Conservation (phyloP, 2,329 filamentous ascomycete genomes). For the Dothiorella sarmentorum region DNA sequence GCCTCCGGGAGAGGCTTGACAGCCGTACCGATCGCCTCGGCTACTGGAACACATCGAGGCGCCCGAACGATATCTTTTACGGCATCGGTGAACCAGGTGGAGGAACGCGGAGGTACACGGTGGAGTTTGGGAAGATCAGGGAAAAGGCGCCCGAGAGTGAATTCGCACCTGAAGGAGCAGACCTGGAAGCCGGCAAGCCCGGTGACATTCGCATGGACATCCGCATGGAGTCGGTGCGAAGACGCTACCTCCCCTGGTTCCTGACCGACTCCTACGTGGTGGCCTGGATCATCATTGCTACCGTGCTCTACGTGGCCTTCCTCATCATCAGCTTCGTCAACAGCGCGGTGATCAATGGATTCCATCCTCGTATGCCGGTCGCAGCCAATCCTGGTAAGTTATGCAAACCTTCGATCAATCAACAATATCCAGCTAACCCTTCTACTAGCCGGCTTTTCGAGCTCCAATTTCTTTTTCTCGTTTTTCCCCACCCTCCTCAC, state of each 20-base stretch:
- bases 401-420: background rate
- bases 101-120: conserved; percentile 49
- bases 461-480: conserved; percentile 83
- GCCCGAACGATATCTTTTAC: conserved; percentile 69
- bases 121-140: conserved; percentile 46
- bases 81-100: conserved; percentile 66
- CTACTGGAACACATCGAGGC: conserved; percentile 73
- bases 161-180: conserved; percentile 26
- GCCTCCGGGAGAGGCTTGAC: conserved; percentile 55
- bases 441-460: conserved; percentile 72
- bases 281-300: conserved; percentile 53
- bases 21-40: conserved; percentile 70
- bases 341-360: conserved; percentile 63
- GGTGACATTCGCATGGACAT: conserved; percentile 50
- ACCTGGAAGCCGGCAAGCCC: conserved; percentile 29
- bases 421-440: background rate
- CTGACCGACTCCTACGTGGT: conserved; percentile 65
- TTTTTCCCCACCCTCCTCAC: conserved; percentile 69
- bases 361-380: conserved; percentile 64
- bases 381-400: conserved; percentile 48
- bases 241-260: conserved; percentile 74
- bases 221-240: conserved; percentile 53
- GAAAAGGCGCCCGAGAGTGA: conserved; percentile 38
- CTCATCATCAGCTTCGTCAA: conserved; percentile 76
- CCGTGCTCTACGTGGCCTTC: conserved; percentile 47